Percentiles rank a stretch among this genome's conserved stretches.
Conservation (phyloP, 805 yeast genomes). For the Candida coquimbonensis region DNA sequence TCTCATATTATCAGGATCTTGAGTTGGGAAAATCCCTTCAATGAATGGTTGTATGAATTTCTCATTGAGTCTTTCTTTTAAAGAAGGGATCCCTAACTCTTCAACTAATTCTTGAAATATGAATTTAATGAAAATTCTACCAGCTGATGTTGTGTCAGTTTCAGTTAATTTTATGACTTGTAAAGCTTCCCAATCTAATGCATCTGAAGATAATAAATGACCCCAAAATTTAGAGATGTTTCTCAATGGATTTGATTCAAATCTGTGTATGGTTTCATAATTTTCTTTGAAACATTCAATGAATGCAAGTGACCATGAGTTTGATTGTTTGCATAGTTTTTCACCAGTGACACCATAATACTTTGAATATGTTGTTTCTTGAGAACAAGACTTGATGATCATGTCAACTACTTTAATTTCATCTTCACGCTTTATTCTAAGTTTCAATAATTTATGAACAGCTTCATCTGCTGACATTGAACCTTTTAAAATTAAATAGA, state of each 20-base stretch:
- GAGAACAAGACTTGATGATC: slow-evolving; percentile 73
- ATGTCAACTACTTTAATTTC: slow-evolving; percentile 59
- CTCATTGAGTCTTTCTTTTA: slow-evolving; percentile 46
- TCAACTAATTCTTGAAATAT: slow-evolving; percentile 72
- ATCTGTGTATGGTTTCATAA: slow-evolving; percentile 54
- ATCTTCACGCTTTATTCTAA: slow-evolving; percentile 35
- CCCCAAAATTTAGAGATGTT: slow-evolving; percentile 85
- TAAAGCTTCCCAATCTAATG: slow-evolving; percentile 57
- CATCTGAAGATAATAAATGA: slow-evolving; percentile 66
- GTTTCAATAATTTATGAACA: slow-evolving; percentile 69
- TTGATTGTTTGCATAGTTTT: slow-evolving; percentile 44
- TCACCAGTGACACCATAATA: slow-evolving; percentile 75
- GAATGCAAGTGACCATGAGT: slow-evolving; percentile 54
- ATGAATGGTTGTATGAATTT: slow-evolving; percentile 42
- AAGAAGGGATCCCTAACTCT: slow-evolving; percentile 56
- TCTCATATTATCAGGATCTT: slow-evolving; percentile 46
- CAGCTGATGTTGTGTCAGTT: slow-evolving; percentile 66
- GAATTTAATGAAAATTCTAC: slow-evolving; percentile 75
- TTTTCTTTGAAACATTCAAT: slow-evolving; percentile 44
- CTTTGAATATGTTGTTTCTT: slow-evolving; percentile 81
- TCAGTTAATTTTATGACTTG: slow-evolving; percentile 55
- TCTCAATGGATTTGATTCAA: slow-evolving; percentile 66
- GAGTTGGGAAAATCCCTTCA: slow-evolving; percentile 57
- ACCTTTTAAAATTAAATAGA: slow-evolving; percentile 80
- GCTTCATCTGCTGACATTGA: slow-evolving; percentile 91